These are phyloP conservation scores for Ceratorhiza oryzae-sativae DNA, from an alignment of 1,284 basidiomycete species.

Conservation along the genomic window DNA sequence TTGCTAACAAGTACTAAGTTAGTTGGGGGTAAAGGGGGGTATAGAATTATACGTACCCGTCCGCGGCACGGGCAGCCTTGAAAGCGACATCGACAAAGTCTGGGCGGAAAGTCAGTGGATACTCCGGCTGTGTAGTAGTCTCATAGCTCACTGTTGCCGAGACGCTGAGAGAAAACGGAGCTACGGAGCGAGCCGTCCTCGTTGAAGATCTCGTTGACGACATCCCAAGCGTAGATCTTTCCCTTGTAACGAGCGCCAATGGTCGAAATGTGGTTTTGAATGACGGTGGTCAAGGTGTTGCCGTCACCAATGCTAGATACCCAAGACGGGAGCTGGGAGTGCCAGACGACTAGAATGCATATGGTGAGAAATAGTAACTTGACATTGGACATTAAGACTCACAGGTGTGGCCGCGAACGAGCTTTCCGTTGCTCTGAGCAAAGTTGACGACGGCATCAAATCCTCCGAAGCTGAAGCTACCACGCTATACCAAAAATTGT, in stretches of 20 bases:
- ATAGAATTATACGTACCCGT: not conserved
- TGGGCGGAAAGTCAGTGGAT: not conserved
- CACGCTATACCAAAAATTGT: not conserved
- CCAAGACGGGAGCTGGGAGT: constrained; percentile 31
- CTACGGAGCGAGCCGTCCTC: constrained; percentile 41
- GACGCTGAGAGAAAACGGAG: constrained; percentile 38
- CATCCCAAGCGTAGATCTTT: constrained; percentile 54
- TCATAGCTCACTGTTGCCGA: not conserved
- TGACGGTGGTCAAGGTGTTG: constrained; percentile 22
- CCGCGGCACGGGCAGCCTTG: constrained; percentile 20
- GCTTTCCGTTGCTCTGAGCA: constrained; percentile 24
- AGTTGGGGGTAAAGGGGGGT: not conserved
- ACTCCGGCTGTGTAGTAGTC: not conserved
- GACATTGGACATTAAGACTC: not conserved
- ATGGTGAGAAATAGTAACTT: not conserved
- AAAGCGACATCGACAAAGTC: constrained; percentile 13
- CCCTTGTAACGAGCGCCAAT: constrained; percentile 23
- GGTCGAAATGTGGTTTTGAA: constrained; percentile 26
- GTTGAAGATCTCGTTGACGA: constrained; percentile 48
- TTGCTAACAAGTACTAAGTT: not conserved
- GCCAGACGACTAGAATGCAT: constrained; percentile 36
- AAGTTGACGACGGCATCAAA: constrained; percentile 30
- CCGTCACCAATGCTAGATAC: constrained; percentile 21
- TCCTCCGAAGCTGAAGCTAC: constrained; percentile 11
- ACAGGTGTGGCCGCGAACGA: constrained; percentile 36